phyloP scores from a whole-genome alignment of 208 protist species.

The Trypanosoma conorhini region DNA sequence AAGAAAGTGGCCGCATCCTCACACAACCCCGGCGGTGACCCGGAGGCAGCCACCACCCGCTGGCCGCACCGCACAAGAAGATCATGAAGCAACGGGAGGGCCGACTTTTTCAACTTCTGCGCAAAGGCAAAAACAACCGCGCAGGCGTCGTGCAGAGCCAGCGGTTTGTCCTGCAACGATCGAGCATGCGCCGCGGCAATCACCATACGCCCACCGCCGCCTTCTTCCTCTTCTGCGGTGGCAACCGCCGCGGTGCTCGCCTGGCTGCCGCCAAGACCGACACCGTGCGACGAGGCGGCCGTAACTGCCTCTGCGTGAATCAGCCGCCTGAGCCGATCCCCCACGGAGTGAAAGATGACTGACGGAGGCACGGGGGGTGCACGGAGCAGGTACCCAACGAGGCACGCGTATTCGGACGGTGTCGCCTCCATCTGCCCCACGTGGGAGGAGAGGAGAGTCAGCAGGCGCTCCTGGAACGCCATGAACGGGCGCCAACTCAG shows the following conservation, averaged over 20 bases:
- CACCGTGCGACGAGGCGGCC: background rate
- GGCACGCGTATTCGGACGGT: conserved; percentile 16
- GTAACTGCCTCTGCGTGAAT: conserved; percentile 26
- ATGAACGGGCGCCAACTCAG: conserved; percentile 29
- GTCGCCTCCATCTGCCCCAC: conserved; percentile 23
- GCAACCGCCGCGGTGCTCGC: background rate
- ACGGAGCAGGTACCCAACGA: conserved; percentile 26
- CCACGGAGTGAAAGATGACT: conserved; percentile 24
- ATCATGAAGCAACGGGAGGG: conserved; percentile 31
- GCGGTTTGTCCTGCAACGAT: conserved; percentile 13
- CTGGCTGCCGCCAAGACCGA: background rate
- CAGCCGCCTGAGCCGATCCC: conserved; percentile 30
- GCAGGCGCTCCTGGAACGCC: conserved; percentile 30
- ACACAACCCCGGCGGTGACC: background rate
- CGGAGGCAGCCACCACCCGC: background rate
- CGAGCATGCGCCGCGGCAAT: conserved; percentile 19
- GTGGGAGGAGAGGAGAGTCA: conserved; percentile 10
- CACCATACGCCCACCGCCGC: background rate
- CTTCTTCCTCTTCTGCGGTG: background rate
- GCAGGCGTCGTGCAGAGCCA: conserved; percentile 27
- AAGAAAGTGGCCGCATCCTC: background rate
- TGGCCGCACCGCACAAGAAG: conserved; percentile 26
- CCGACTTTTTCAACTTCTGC: conserved; percentile 17
- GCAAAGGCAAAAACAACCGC: conserved; percentile 28
- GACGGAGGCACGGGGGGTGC: conserved; percentile 24